Evolutionary conservation across 768 basidiomycete species (phyloP).

Genomic region (Trametes cinnabarina): DNA sequence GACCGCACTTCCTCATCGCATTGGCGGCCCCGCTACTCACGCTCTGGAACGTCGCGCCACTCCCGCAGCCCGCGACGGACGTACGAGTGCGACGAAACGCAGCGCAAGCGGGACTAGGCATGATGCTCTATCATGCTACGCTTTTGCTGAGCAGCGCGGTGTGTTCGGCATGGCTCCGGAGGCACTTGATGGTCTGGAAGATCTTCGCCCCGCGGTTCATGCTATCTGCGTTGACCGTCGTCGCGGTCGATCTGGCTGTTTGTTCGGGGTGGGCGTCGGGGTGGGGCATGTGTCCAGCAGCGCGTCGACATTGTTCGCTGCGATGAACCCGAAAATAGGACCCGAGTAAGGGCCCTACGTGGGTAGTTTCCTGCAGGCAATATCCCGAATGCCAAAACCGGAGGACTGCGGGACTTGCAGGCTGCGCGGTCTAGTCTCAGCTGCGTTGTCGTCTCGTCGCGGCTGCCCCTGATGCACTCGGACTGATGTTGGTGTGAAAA

Average conservation of each 20-base stretch:
- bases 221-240: slow-evolving; percentile 61
- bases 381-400: neutral
- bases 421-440: too few relatives aligned
- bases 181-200: slow-evolving; percentile 99
- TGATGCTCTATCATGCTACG: slow-evolving; percentile 67
- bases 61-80: slow-evolving; percentile 31
- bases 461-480: too few relatives aligned
- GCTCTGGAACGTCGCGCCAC: slow-evolving; percentile 81
- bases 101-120: slow-evolving; percentile 54
- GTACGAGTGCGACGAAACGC: slow-evolving; percentile 39
- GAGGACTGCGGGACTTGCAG: neutral
- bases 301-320: slow-evolving; percentile 27
- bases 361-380: neutral
- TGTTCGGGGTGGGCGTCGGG: slow-evolving; percentile 63
- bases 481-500: neutral
- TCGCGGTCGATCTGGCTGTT: slow-evolving; percentile 70
- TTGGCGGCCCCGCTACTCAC: slow-evolving; percentile 70
- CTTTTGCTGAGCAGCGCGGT: slow-evolving; percentile 68
- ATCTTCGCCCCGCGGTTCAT: slow-evolving; percentile 97
- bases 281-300: slow-evolving; percentile 40
- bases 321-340: slow-evolving; percentile 16
- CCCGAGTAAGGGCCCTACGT: neutral
- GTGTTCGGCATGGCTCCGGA: slow-evolving; percentile 69
- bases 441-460: too few relatives aligned
- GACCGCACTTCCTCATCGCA: slow-evolving; percentile 64